Conservation (phyloP, 768 basidiomycete genomes). For the Naganishia onofrii region DNA sequence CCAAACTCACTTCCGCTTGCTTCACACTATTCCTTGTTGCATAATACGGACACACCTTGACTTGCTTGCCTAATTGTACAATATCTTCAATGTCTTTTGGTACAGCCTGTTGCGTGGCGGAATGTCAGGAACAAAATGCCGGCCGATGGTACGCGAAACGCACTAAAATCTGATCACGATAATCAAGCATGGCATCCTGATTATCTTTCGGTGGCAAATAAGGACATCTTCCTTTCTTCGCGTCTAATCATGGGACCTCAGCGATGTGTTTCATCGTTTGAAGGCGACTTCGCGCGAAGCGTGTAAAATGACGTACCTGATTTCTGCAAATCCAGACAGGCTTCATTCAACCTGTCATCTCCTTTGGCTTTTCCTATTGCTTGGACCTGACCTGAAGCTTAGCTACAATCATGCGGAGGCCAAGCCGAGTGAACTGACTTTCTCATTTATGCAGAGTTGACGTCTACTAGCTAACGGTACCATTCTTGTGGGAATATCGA, state of each 20-base stretch:
- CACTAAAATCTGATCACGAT: conserved; percentile 83
- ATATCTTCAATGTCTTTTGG: conserved; percentile 96
- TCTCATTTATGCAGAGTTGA: conserved; percentile 87
- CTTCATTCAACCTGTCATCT: conserved; percentile 66
- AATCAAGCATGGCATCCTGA: conserved; percentile 69
- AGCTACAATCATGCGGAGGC: neutral
- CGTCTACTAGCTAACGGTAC: conserved; percentile 87
- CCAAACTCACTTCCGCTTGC: conserved; percentile 71
- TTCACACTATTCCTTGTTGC: conserved; percentile 81
- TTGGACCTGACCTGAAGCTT: conserved; percentile 55
- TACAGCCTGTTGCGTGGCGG: conserved; percentile 62
- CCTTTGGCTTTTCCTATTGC: conserved; percentile 58
- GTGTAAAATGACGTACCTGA: conserved; percentile 55
- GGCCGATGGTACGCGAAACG: conserved; percentile 35
- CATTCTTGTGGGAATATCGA: conserved; percentile 55
- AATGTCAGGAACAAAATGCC: neutral
- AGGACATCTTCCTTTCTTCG: conserved; percentile 66
- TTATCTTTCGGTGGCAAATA: conserved; percentile 71
- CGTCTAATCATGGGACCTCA: neutral
- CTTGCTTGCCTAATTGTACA: conserved; percentile 65
- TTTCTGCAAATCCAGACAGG: conserved; percentile 73
- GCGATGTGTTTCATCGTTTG: neutral
- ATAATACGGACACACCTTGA: conserved; percentile 86
- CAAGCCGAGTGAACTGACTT: conserved; percentile 1
- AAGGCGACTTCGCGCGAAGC: neutral